Evolutionary conservation across 1,139 yeast species (phyloP).

Genomic region (Blastobotrys proliferans): DNA sequence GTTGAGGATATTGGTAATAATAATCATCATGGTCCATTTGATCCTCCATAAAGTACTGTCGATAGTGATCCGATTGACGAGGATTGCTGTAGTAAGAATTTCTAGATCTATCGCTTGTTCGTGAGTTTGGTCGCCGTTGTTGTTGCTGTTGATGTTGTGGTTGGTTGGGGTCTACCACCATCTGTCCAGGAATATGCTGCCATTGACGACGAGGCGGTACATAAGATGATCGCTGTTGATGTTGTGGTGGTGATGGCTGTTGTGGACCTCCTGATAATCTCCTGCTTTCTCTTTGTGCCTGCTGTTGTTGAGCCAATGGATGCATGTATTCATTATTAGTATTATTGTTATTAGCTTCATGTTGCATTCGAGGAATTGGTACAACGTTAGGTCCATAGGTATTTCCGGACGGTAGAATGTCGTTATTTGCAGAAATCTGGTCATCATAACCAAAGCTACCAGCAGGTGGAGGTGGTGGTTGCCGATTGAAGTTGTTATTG

Average conservation of each 20-base stretch:
- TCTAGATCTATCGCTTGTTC: slow-evolving; percentile 3
- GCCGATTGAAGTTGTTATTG: slow-evolving; percentile 23
- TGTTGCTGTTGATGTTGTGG: background rate
- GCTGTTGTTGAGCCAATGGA: slow-evolving; percentile 7
- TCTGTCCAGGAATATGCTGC: slow-evolving; percentile 11
- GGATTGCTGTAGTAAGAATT: background rate
- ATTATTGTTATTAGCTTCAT: background rate
- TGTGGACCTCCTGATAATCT: slow-evolving; percentile 9
- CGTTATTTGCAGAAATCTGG: too few species aligned
- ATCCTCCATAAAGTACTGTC: slow-evolving; percentile 11
- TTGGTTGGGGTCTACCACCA: background rate
- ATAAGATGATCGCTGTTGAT: slow-evolving; percentile 13
- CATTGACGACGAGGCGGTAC: slow-evolving; percentile 25
- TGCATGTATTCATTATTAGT: too few species aligned
- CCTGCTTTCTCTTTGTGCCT: background rate
- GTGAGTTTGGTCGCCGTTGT: background rate
- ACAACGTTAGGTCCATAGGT: slow-evolving; percentile 33
- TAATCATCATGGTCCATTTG: slow-evolving; percentile 6
- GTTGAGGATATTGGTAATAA: slow-evolving; percentile 17
- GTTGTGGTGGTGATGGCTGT: slow-evolving; percentile 1
- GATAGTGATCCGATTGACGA: background rate
- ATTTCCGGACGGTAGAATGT: slow-evolving; percentile 22
- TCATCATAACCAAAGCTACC: slow-evolving; percentile 32
- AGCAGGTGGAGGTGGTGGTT: slow-evolving; percentile 25
- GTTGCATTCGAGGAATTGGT: slow-evolving; percentile 19